Base-by-base conservation (phyloP, 169 alveolate species). In the Theileria sp. region DNA sequence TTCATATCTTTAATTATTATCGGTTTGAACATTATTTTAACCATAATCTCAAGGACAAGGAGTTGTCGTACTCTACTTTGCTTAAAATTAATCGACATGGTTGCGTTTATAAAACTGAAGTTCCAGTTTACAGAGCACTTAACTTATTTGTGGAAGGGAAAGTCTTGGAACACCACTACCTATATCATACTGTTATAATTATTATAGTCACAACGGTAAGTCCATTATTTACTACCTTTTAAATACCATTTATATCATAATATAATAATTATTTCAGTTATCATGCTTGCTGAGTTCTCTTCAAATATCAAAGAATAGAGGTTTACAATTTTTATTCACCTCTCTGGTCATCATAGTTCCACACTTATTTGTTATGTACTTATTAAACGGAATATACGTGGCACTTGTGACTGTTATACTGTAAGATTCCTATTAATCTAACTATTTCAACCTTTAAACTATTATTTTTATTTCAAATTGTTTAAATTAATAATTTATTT, bases 31-130 rank as follows among this genome's bases (percentile, higher is more conserved):
- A 21, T n/a, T 62, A 44, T 23, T 19, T 60, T 25, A 7, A 69
- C 10, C 15, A 4, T 19, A 25, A 51, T 15, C 69, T 73, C 36
- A 13, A 50, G 50, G 44, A 26, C 56, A 9, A 62, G 17, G 23
- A 64, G 8, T 60, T 38, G 67, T 68, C 85, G 25, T 26, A 34
- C 15, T 10, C 15, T 23, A 13, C 65, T 13, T 10, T 61, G 73
- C 0, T 56, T n/a, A 3, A 64, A 8, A 21, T 82, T 0, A 75
- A 82, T 44, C 5, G 12, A 36, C 19, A 64, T 13, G 88, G 88
- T 21, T 82, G 88, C 75, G 62, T 82, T 0, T 70, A 34, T 50
- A 56, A 79, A 15, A 80, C 87, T 26, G 38, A 66, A 0, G 26
- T 66, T 21, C 67, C 67, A 58, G 67, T 58, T 25, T 58, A 58